phyloP scores from a whole-genome alignment of 805 yeast species.

The Nakazawaea anatomiae region DNA sequence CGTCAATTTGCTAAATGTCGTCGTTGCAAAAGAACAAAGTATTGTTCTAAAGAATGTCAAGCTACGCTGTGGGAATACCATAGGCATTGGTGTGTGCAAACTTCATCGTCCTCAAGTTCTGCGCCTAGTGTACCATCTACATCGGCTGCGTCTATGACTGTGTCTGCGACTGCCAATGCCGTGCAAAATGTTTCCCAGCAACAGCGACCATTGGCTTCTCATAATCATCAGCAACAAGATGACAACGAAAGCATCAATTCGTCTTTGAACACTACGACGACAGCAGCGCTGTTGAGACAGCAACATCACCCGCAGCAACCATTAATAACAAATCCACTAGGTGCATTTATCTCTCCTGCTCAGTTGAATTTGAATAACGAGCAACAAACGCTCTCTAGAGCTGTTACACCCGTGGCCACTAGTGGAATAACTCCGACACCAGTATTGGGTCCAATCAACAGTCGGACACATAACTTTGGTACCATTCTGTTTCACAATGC shows the following conservation, averaged over 20 bases:
- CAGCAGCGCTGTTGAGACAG: slow-evolving; percentile 6
- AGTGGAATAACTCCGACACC: slow-evolving; percentile 1
- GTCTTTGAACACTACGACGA: slow-evolving; percentile 6
- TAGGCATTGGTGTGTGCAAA: slow-evolving; percentile 83
- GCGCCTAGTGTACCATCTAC: slow-evolving; percentile 16
- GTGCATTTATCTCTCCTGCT: slow-evolving; percentile 3
- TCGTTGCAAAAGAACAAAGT: slow-evolving; percentile 90
- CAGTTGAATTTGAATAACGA: neutral
- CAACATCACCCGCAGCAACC: slow-evolving; percentile 3
- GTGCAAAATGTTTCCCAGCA: neutral
- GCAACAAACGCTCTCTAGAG: slow-evolving; percentile 2
- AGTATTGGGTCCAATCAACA: slow-evolving; percentile 5
- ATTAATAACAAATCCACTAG: slow-evolving; percentile 1
- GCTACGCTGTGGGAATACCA: slow-evolving; percentile 89
- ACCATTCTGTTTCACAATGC: slow-evolving; percentile 11
- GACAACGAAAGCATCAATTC: slow-evolving; percentile 6
- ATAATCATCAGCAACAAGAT: neutral
- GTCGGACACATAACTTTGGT: slow-evolving; percentile 6
- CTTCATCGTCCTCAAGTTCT: slow-evolving; percentile 23
- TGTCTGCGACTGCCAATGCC: slow-evolving; percentile 7
- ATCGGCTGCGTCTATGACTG: slow-evolving; percentile 6
- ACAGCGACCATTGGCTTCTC: neutral
- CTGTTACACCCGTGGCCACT: neutral
- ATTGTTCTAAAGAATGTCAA: slow-evolving; percentile 91
- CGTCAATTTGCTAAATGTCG: slow-evolving; percentile 93